Base-by-base conservation (phyloP, 805 yeast species). In the Monosporozyma unispora region DNA sequence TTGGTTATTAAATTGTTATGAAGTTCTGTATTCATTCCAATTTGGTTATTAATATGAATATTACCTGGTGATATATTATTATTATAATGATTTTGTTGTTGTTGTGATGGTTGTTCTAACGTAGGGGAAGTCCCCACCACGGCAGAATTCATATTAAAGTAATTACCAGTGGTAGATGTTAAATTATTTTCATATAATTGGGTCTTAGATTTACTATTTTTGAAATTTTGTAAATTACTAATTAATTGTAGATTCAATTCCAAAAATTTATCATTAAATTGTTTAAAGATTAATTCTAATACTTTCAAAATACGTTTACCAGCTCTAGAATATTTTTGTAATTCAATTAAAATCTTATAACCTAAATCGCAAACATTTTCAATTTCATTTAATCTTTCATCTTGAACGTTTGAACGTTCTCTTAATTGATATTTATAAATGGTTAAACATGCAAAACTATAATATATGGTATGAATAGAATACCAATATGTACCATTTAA, bases 401-500 rank as follows among this genome's bases (percentile, higher is more conserved):
- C 45, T 14, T 41, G 40, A 2, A 18, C 4, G 10, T 41, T 25
- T 3, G 25, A 7, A 44, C 31, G 19, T 18, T 28, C 45, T 14
- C n/a, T 16, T 19, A 42, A 28, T 41, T 54, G 58, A 53, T 58
- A 57, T 25, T 55, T 53, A 44, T 56, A 87, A 59, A 83, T 87
- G 16, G 87, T 84, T 57, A 88, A 71, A 60, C 95, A 85, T 0
- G 96, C 95, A 52, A 88, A 88, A 2, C 95, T 82, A 67, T 87
- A 87, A 63, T 88, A 89, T 4, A 89, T 83, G 0, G 96, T 87
- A 64, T 89, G 89, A 60, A 86, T 84, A 6, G 93, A 81, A 61
- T 87, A 89, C 96, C 96, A 88, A 61, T 89, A 90, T 2, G 93
- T 85, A 0, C 96, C 96, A 54, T 82, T 79, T 38, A 89, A 70